A percentile compares a stretch with the other conserved stretches of the same genome.
phyloP scores from a whole-genome alignment of 345 rosid species.

The Nephelium lappaceum region DNA sequence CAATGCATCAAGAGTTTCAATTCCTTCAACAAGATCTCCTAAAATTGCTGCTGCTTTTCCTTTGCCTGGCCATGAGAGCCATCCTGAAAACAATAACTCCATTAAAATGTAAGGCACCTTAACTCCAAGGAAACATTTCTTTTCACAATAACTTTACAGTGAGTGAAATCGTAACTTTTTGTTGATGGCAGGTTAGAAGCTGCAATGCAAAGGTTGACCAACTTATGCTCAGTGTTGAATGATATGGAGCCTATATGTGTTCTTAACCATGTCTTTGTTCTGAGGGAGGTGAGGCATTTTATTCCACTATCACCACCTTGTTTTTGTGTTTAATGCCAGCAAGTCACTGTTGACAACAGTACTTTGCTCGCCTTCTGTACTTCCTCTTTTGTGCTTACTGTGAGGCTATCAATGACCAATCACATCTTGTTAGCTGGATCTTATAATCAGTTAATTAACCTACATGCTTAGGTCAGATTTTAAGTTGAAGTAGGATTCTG shows the following conservation, averaged over 20 bases:
- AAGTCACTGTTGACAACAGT: not conserved
- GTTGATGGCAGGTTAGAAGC: conserved; percentile 90
- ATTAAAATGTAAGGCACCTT: conserved; percentile 75
- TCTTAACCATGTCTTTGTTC: conserved; percentile 92
- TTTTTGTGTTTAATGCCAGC: not conserved
- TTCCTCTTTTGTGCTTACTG: not conserved
- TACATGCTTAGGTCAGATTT: not conserved
- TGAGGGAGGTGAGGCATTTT: conserved; percentile 78
- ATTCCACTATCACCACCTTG: not conserved
- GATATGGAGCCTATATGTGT: conserved; percentile 99
- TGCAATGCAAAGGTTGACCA: conserved; percentile 98
- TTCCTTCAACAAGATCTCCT: conserved; percentile 79
- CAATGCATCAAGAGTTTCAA: conserved; percentile 59
- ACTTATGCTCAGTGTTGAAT: conserved; percentile 87
- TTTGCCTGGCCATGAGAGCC: conserved; percentile 97
- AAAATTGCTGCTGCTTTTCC: conserved; percentile 66
- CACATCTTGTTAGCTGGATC: not conserved
- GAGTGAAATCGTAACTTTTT: conserved; percentile 22
- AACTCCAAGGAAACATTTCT: not conserved
- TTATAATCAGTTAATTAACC: not conserved
- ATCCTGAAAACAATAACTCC: conserved; percentile 85
- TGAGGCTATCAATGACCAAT: not conserved
- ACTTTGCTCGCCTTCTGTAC: not conserved
- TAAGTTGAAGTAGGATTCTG: not conserved
- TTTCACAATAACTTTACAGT: conserved; percentile 6